Conservation (phyloP, 805 yeast genomes). For the Sugiyamaella qingdaonensis region DNA sequence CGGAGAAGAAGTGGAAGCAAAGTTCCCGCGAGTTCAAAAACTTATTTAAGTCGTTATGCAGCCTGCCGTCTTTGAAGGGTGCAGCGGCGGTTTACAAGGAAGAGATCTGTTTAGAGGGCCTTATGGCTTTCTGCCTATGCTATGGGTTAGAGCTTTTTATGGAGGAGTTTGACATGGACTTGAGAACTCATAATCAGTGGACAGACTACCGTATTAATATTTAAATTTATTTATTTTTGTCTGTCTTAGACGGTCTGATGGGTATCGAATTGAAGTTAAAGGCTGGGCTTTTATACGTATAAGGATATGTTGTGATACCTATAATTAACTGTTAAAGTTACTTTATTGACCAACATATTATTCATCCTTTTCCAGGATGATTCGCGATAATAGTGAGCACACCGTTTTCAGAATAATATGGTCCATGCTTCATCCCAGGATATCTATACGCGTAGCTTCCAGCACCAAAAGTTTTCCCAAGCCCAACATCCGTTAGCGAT, state of each 20-base stretch:
- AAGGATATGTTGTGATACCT: too few relatives aligned
- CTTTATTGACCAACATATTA: neutral
- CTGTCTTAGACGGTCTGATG: neutral
- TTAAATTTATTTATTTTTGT: neutral
- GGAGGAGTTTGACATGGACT: neutral
- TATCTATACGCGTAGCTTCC: neutral
- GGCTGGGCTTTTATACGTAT: too few relatives aligned
- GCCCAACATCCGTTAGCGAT: neutral
- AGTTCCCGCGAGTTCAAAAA: neutral
- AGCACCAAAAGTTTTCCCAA: neutral
- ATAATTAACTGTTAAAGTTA: neutral
- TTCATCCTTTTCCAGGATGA: neutral
- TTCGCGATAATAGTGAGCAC: neutral
- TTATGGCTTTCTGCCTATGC: neutral
- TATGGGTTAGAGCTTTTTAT: neutral
- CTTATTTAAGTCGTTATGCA: neutral
- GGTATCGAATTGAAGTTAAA: neutral
- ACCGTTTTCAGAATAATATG: neutral
- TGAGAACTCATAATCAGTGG: neutral
- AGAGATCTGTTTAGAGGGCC: neutral
- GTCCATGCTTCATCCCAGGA: conserved; percentile 1
- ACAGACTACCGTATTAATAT: neutral
- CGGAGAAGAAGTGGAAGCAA: neutral
- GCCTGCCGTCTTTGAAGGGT: neutral
- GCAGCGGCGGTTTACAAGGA: neutral